Evolutionary conservation across 768 basidiomycete species (phyloP), one percentile per base, ranked within the genome.

Genomic region (Rhizopogon vulgaris): DNA sequence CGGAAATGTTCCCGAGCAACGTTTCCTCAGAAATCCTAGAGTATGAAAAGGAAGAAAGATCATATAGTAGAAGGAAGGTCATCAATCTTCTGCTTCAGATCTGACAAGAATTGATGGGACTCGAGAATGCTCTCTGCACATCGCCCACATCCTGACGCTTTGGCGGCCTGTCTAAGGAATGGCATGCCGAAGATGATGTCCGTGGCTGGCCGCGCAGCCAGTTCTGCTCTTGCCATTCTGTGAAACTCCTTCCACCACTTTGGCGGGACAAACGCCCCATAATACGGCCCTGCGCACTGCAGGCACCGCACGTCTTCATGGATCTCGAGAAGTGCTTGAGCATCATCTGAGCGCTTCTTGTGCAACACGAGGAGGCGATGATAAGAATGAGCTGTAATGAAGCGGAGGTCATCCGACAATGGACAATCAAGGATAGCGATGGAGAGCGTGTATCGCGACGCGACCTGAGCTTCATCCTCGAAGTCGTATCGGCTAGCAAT

Each of bases 231-330:
- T 38, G 84, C 86, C 52, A 70, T 60, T 61, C 62, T 74, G 63
- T 78, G 75, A 59, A 79, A 90, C 55, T 79, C 78, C 22, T 63
- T 61, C 85, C 85, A 89, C 87, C 85, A 88, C 63, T 75, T 76
- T 18, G 87, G 87, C 4, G 74, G 72, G 6, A 71, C 69, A 52
- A 78, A 70, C 47, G 73, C 68, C 2, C 73, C 68, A 65, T 70
- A 71, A 52, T 61, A 65, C 12, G 68, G 60, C 63, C 80, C 79
- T 38, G 84, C 86, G 58, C 85, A 89, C 54, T 83, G 79, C 70
- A 82, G 76, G 66, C 87, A 88, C 64, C 80, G 80, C 57, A 84
- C 60, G 32, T 78, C 72, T 3, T 74, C 71, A 0, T 77, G 69
- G n/a, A 71, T 61, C 52, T 71, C 66, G 6, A 87, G 63, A 38